Evolutionary conservation across 257 asterid species (phyloP), one percentile per base, ranked within the genome.

Genomic region (Henckelia pumila): DNA sequence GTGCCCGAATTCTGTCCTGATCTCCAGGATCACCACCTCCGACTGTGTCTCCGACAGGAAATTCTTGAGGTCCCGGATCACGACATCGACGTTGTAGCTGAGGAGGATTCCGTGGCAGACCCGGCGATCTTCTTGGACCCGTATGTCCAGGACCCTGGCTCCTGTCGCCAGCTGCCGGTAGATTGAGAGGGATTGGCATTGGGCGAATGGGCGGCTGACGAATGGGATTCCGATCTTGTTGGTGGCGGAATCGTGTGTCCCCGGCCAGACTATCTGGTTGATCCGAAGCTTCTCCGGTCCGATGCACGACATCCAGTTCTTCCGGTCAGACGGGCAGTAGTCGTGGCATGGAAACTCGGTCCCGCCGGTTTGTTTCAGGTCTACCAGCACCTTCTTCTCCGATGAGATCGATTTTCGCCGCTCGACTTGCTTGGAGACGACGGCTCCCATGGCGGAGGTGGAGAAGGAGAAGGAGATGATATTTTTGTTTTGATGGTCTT

Each of bases 211-310:
- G 3, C 99, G 87, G 20, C 88, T 71, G 25, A 93, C 73, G 53
- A 73, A 26, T 1, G 88, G 94, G 61, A 93, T 76, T 4, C 97
- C 99, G 59, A 92, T 92, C 76, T 85, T 64, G 82, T 94, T 76
- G 4, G 96, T 94, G n/a, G 97, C 96, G 23, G 97, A 94, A 68
- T 94, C 97, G 68, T 94, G 95, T 0, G 97, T 94, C 0, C 97
- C 99, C 4, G 97, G 97, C 97, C 96, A 94, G 0, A 88, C 92
- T 20, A 94, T 91, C 66, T 85, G 81, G 69, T 94, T 65, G 16
- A 94, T 55, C 3, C 79, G 75, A 60, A 85, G 44, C 0, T 68
- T 87, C 0, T 79, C 91, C 0, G 85, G 89, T 11, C 67, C 63
- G 5, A 90, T 85, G 21, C 68, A 68, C 53, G 78, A 64, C 95